phyloP scores from a whole-genome alignment of 345 rosid genomes.

The Turritis glabra region DNA sequence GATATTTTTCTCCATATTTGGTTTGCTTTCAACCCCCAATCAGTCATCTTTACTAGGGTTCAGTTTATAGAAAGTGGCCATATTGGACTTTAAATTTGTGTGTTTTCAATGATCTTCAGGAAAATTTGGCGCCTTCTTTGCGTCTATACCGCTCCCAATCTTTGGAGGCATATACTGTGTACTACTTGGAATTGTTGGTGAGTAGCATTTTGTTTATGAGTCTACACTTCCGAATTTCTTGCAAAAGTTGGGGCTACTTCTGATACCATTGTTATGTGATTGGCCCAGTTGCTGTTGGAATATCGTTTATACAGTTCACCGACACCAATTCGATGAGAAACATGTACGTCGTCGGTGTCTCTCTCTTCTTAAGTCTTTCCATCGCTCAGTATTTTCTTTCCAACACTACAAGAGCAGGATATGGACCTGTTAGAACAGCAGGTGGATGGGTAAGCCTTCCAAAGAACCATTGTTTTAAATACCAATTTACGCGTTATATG shows the following conservation, averaged over 20 bases:
- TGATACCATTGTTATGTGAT: slow-evolving; percentile 13
- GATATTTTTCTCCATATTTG: slow-evolving; percentile 97
- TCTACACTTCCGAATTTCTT: background rate
- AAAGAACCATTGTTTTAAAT: background rate
- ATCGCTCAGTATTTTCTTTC: slow-evolving; percentile 72
- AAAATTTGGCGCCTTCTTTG: slow-evolving; percentile 95
- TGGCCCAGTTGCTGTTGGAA: slow-evolving; percentile 73
- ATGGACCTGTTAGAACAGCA: slow-evolving; percentile 76
- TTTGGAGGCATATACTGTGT: slow-evolving; percentile 92
- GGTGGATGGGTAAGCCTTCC: slow-evolving; percentile 85
- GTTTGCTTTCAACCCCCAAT: slow-evolving; percentile 42
- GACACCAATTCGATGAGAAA: slow-evolving; percentile 88
- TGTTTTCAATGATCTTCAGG: slow-evolving; percentile 47
- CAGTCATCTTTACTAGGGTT: background rate
- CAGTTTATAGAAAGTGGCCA: background rate
- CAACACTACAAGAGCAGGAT: slow-evolving; percentile 51
- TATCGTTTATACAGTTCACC: slow-evolving; percentile 83
- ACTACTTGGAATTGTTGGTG: slow-evolving; percentile 88
- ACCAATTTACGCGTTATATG: too few relatives aligned
- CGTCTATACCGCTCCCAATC: slow-evolving; percentile 91
- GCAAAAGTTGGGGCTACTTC: background rate
- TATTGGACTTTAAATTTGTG: background rate
- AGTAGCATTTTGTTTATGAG: slow-evolving; percentile 30
- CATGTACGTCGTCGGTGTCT: slow-evolving; percentile 75
- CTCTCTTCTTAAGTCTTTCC: slow-evolving; percentile 86